phyloP scores from a whole-genome alignment of 2,329 filamentous ascomycete species.

The Aspergillus puulaauensis region DNA sequence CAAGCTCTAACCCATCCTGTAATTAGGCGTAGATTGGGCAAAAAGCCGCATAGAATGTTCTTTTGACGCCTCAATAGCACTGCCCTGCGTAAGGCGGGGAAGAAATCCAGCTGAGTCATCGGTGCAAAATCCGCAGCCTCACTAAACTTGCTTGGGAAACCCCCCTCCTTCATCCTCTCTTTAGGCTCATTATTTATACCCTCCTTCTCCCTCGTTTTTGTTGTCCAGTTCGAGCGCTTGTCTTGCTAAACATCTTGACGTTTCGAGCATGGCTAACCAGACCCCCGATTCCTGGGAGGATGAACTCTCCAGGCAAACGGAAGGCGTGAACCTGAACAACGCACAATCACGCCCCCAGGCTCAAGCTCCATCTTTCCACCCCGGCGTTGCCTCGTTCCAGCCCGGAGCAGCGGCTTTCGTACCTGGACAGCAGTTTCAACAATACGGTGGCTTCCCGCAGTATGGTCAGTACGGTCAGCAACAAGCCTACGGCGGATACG shows the following conservation, averaged over 20 bases:
- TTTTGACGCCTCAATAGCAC: conserved; percentile 13
- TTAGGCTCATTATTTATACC: conserved; percentile 9
- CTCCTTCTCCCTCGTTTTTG: conserved; percentile 11
- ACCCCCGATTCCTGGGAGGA: conserved; percentile 91
- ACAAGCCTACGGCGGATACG: conserved; percentile 48
- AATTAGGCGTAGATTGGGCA: conserved; percentile 2
- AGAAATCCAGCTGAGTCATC: conserved; percentile 28
- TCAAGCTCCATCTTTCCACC: conserved; percentile 59
- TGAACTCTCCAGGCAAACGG: conserved; percentile 75
- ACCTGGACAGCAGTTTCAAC: conserved; percentile 67
- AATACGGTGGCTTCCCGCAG: conserved; percentile 54
- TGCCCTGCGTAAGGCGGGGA: conserved; percentile 14
- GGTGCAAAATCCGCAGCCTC: conserved; percentile 26
- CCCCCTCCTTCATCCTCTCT: conserved; percentile 26
- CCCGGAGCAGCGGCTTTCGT: conserved; percentile 71
- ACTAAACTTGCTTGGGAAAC: conserved; percentile 7
- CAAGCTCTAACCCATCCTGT: neutral
- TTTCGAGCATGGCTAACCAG: conserved; percentile 69
- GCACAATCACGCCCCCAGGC: conserved; percentile 49
- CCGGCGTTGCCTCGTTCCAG: conserved; percentile 63
- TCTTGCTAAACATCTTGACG: conserved; percentile 19
- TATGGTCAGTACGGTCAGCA: conserved; percentile 52
- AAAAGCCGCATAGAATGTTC: conserved; percentile 14
- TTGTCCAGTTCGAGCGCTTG: conserved; percentile 22
- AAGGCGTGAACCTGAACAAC: conserved; percentile 74